A percentile compares a stretch with the other conserved stretches of the same genome.
Evolutionary conservation across 2,329 filamentous ascomycete genomes (phyloP).

Genomic region (Byssothecium circinans): DNA sequence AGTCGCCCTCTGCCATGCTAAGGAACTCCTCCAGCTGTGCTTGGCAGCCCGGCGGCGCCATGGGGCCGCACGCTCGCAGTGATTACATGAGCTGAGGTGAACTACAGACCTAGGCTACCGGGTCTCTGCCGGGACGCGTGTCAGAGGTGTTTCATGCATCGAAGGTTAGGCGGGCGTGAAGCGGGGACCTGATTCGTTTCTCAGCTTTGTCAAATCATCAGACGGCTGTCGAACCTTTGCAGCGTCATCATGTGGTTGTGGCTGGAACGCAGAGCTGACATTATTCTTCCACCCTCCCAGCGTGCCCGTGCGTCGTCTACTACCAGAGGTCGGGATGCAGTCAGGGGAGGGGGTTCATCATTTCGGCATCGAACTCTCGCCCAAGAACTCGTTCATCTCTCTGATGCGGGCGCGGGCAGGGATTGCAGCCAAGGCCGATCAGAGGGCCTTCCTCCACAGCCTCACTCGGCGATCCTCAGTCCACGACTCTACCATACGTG

Average conservation of each 20-base stretch:
- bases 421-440: constrained; percentile 31
- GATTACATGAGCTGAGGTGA: constrained; percentile 11
- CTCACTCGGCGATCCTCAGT: constrained; percentile 40
- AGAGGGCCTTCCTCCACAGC: constrained; percentile 27
- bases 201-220: constrained; percentile 40
- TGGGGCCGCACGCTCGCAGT: constrained; percentile 13
- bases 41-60: constrained; percentile 18
- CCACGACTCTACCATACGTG: too few relatives aligned
- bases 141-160: constrained; percentile 41
- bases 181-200: constrained; percentile 30
- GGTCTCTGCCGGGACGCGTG: constrained; percentile 20
- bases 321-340: constrained; percentile 23
- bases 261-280: not conserved
- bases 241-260: constrained; percentile 24
- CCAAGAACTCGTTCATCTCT: constrained; percentile 31
- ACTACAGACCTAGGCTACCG: constrained; percentile 3
- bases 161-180: constrained; percentile 9
- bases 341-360: constrained; percentile 24
- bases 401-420: constrained; percentile 33
- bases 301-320: constrained; percentile 6
- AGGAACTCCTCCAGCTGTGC: constrained; percentile 18
- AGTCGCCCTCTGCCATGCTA: not conserved
- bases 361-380: constrained; percentile 31
- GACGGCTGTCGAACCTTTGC: constrained; percentile 30
- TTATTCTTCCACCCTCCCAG: not conserved